Evolutionary conservation across 257 asterid species (phyloP).

Genomic region (Salvia hispanica): DNA sequence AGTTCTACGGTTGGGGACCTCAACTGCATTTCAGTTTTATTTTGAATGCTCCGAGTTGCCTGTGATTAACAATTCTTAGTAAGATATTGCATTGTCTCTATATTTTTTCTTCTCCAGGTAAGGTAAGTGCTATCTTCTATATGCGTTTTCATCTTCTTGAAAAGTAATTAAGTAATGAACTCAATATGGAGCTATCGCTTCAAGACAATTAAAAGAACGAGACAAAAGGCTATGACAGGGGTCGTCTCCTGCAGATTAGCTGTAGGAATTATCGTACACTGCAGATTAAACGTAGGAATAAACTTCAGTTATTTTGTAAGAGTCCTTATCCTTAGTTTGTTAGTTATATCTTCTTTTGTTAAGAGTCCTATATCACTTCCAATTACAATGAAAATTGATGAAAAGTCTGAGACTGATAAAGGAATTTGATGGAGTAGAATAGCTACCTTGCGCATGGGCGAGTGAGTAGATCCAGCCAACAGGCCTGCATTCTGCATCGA

Average conservation of each 20-base stretch:
- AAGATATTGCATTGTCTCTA: background rate
- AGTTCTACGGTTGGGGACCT: background rate
- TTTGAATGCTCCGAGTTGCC: background rate
- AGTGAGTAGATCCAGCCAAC: conserved; percentile 46
- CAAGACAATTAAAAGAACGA: background rate
- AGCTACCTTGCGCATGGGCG: conserved; percentile 56
- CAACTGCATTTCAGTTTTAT: background rate
- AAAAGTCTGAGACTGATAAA: background rate
- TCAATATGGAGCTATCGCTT: background rate
- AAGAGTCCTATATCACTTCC: no score
- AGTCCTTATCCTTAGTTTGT: background rate
- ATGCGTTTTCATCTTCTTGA: background rate
- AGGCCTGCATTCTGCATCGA: conserved; percentile 33
- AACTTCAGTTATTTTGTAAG: background rate
- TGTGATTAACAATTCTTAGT: background rate
- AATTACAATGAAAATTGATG: background rate
- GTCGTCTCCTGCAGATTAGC: no score
- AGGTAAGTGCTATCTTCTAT: background rate
- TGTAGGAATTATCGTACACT: no score
- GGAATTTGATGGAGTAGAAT: background rate
- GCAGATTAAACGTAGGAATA: no score
- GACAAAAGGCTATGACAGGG: background rate
- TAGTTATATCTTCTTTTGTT: background rate
- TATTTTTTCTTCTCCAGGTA: background rate
- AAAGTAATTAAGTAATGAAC: background rate